phyloP scores from a whole-genome alignment of 257 asterid species.

The Scutellaria barbata region DNA sequence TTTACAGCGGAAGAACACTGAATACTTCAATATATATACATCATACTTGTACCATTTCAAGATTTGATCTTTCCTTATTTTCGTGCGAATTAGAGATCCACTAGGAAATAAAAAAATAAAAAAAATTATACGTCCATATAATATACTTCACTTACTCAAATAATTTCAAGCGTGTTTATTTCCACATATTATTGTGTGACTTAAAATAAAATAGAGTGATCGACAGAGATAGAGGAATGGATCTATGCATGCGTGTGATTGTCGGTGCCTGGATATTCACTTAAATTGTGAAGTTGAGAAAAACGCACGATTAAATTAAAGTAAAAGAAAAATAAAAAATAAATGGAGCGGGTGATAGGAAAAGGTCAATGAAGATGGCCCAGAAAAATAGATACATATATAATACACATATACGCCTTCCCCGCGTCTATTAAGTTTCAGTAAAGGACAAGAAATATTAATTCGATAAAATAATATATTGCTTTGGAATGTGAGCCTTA shows the following conservation, averaged over 20 bases:
- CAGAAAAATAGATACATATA: slow-evolving; percentile 24
- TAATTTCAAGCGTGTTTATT: slow-evolving; percentile 12
- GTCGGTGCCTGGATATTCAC: slow-evolving; percentile 27
- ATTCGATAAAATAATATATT: slow-evolving; percentile 7
- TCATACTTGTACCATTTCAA: slow-evolving; percentile 42
- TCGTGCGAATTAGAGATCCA: slow-evolving; percentile 35
- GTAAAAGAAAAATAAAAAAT: background rate
- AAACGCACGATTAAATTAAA: background rate
- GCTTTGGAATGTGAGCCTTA: slow-evolving; percentile 42
- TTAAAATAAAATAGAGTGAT: slow-evolving; percentile 19
- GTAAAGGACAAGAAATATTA: slow-evolving; percentile 30
- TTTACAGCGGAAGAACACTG: slow-evolving; percentile 21
- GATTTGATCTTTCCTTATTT: slow-evolving; percentile 40
- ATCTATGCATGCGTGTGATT: slow-evolving; percentile 14
- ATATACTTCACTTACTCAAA: slow-evolving; percentile 25
- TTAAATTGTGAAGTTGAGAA: slow-evolving; percentile 8
- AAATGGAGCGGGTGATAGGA: slow-evolving; percentile 28
- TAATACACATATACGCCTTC: slow-evolving; percentile 23
- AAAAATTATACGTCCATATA: slow-evolving; percentile 37
- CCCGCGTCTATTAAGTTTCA: slow-evolving; percentile 27
- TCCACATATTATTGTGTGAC: slow-evolving; percentile 23
- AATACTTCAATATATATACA: slow-evolving; percentile 34
- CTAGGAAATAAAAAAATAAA: slow-evolving; percentile 16
- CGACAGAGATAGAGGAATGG: slow-evolving; percentile 36
- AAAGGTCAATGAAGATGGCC: slow-evolving; percentile 38